Conservation (phyloP, 2,329 filamentous ascomycete species). For the Emydomyces testavorans region DNA sequence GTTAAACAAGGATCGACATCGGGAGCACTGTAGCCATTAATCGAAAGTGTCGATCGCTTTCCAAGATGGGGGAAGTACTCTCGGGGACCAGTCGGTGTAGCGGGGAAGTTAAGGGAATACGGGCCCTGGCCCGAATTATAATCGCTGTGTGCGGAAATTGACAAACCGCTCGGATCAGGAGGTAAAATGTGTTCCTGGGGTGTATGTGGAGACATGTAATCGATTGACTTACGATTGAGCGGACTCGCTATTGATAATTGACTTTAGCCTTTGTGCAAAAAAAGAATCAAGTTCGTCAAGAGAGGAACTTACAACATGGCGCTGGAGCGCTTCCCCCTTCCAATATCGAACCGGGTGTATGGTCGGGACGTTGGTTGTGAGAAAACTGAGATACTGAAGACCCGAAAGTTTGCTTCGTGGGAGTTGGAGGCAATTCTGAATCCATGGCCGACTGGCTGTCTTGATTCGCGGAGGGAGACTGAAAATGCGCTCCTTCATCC, state of each 20-base stretch:
- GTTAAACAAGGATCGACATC: slow-evolving; percentile 66
- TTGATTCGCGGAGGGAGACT: slow-evolving; percentile 44
- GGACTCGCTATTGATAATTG: slow-evolving; percentile 48
- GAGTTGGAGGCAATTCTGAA: slow-evolving; percentile 76
- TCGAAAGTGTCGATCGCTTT: slow-evolving; percentile 53
- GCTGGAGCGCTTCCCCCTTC: slow-evolving; percentile 18
- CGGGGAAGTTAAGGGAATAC: slow-evolving; percentile 48
- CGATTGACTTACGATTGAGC: slow-evolving; percentile 43
- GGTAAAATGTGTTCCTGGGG: slow-evolving; percentile 64
- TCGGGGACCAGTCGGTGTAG: slow-evolving; percentile 64
- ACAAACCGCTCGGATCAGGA: slow-evolving; percentile 69
- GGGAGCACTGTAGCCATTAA: slow-evolving; percentile 57
- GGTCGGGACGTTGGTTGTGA: slow-evolving; percentile 16
- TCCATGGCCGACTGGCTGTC: slow-evolving; percentile 51
- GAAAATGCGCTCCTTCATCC: slow-evolving; percentile 54
- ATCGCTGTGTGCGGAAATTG: slow-evolving; percentile 57
- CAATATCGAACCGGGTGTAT: slow-evolving; percentile 14
- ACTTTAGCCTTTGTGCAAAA: slow-evolving; percentile 6
- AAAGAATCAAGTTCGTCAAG: not conserved
- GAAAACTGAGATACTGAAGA: slow-evolving; percentile 19
- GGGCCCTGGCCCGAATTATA: slow-evolving; percentile 32
- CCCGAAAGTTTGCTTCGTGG: slow-evolving; percentile 55
- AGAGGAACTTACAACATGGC: slow-evolving; percentile 30
- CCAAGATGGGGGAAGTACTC: slow-evolving; percentile 48
- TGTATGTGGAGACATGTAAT: slow-evolving; percentile 56